These are phyloP conservation scores for Tillandsia leiboldiana DNA, from an alignment of 176 grass and related monocot genomes.

Conservation along the genomic window DNA sequence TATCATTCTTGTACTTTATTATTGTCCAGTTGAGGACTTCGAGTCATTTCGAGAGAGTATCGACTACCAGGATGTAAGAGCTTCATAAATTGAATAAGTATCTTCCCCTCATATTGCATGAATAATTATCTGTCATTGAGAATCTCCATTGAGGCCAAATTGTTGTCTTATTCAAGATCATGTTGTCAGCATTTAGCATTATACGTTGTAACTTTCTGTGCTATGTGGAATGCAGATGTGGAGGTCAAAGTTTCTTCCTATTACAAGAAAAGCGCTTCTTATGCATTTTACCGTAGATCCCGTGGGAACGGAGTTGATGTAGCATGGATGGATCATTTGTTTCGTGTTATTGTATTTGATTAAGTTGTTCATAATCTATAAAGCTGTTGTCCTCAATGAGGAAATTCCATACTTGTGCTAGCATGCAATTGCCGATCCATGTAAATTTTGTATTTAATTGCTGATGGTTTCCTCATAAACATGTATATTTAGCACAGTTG, in stretches of 20 bases:
- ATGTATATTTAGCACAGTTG: too few relatives aligned
- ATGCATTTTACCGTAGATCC: constrained; percentile 54
- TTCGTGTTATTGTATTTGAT: neutral
- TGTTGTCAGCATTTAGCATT: constrained; percentile 1
- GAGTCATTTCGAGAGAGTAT: constrained; percentile 54
- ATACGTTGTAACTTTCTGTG: constrained; percentile 2
- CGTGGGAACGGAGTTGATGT: constrained; percentile 63
- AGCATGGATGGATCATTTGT: neutral
- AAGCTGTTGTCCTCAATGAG: neutral
- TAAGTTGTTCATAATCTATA: neutral
- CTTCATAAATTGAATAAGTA: neutral
- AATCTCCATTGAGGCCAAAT: too few relatives aligned
- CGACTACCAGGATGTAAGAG: constrained; percentile 69
- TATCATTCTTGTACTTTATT: constrained; percentile 13
- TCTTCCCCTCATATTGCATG: neutral
- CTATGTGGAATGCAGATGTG: constrained; percentile 52
- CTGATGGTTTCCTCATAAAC: too few relatives aligned
- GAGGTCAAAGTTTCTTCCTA: constrained; percentile 43
- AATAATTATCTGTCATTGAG: neutral
- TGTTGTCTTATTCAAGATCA: too few relatives aligned
- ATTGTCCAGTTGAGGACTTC: constrained; percentile 55
- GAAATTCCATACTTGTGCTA: too few relatives aligned
- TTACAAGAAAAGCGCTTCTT: constrained; percentile 38
- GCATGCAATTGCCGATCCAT: too few relatives aligned
- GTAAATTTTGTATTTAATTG: too few relatives aligned